Evolutionary conservation across 441 rosid genomes (phyloP).

Genomic region (Erysimum cheiri): DNA sequence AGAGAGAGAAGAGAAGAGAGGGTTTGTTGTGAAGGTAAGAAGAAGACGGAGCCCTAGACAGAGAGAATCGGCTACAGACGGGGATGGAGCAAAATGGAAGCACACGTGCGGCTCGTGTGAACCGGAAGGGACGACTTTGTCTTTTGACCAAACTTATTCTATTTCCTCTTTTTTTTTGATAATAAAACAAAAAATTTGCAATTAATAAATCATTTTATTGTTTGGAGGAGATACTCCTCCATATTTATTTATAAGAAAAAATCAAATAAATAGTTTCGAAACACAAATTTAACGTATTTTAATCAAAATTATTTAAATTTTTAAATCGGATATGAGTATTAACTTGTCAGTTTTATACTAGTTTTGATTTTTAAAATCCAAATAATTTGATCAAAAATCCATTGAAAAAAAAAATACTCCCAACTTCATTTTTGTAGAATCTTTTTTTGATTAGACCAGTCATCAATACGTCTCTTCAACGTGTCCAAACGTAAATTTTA

Average conservation of each 20-base stretch:
- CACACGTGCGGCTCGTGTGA: constrained; percentile 49
- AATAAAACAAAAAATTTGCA: too few relatives aligned
- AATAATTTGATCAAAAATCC: background rate
- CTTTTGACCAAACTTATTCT: constrained; percentile 45
- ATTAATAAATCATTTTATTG: too few relatives aligned
- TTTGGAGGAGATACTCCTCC: background rate
- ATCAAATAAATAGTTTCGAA: too few relatives aligned
- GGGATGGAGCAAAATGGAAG: constrained; percentile 33
- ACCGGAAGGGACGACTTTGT: constrained; percentile 46
- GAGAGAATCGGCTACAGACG: constrained; percentile 43
- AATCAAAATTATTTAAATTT: too few relatives aligned
- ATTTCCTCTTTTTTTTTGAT: too few relatives aligned
- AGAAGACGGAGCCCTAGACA: constrained; percentile 40
- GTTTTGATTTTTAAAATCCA: background rate
- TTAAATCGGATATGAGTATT: too few relatives aligned
- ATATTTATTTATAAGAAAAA: too few relatives aligned
- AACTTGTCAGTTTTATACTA: background rate
- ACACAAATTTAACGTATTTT: too few relatives aligned
- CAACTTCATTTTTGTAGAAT: background rate
- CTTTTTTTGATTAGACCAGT: background rate
- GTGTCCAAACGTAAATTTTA: constrained; percentile 26
- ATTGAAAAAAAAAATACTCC: background rate
- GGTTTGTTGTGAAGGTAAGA: constrained; percentile 29
- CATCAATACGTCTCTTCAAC: background rate
- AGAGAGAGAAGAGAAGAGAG: background rate